Evolutionary conservation across 176 grass and related monocot genomes (phyloP).

Genomic region (Oryza glaberrima): DNA sequence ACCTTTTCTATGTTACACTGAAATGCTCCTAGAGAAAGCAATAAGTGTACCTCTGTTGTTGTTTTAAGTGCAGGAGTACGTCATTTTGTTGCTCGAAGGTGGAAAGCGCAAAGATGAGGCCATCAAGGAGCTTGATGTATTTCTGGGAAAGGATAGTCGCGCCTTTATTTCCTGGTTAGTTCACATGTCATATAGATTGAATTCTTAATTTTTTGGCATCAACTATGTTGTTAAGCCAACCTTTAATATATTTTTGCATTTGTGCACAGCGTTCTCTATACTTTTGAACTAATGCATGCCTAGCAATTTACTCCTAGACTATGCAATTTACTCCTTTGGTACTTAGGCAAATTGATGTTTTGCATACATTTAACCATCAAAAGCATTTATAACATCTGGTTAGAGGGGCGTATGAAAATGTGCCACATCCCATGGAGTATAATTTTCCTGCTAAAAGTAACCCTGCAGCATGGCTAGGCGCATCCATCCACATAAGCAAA

Average conservation of each 20-base stretch:
- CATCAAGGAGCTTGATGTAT: constrained; percentile 54
- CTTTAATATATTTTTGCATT: constrained; percentile 14
- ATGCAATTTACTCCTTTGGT: background rate
- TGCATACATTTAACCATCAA: background rate
- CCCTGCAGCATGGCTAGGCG: too few relatives aligned
- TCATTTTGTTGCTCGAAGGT: constrained; percentile 62
- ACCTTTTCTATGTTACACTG: constrained; percentile 18
- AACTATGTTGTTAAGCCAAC: constrained; percentile 6
- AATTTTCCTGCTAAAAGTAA: too few relatives aligned
- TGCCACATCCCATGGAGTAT: too few relatives aligned
- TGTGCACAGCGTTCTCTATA: background rate
- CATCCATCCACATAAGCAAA: too few relatives aligned
- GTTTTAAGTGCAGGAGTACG: constrained; percentile 74
- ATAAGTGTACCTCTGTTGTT: constrained; percentile 38
- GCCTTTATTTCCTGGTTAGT: constrained; percentile 77
- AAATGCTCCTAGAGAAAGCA: constrained; percentile 15
- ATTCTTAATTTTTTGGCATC: background rate
- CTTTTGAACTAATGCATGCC: background rate
- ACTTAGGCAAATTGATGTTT: background rate
- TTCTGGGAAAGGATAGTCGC: constrained; percentile 51
- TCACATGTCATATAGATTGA: background rate
- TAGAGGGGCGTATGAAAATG: too few relatives aligned
- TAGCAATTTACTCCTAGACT: background rate
- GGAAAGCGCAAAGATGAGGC: constrained; percentile 51
- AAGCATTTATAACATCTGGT: background rate